These are phyloP conservation scores for Tetradesmus lagerheimii DNA, from an alignment of 139 green algal genomes.

Conservation along the genomic window DNA sequence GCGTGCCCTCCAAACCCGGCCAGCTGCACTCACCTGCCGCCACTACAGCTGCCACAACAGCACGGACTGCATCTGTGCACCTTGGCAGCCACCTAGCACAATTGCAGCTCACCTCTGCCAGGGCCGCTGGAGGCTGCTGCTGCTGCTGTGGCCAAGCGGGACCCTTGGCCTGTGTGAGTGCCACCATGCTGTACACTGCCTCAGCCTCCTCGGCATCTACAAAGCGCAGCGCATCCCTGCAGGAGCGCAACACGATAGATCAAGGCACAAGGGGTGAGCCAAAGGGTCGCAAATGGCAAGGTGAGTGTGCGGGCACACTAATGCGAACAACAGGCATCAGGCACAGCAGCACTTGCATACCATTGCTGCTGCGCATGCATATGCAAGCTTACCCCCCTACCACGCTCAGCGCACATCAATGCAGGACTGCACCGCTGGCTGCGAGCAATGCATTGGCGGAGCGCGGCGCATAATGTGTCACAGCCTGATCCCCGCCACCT, in stretches of 20 bases:
- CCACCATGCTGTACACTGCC: slow-evolving; percentile 50
- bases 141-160: neutral
- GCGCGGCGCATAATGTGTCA: neutral
- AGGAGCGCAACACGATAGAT: neutral
- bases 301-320: too few relatives aligned
- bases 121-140: neutral
- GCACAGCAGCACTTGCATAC: neutral
- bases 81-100: neutral
- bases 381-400: neutral
- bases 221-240: slow-evolving; percentile 39
- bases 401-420: neutral
- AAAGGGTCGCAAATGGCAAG: too few relatives aligned
- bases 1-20: too few relatives aligned
- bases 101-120: neutral
- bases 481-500: neutral
- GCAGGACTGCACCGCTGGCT: neutral
- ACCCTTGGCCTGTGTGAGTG: slow-evolving; percentile 18
- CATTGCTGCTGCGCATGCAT: neutral
- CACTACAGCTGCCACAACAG: neutral
- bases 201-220: slow-evolving; percentile 47
- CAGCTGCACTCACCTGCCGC: too few relatives aligned
- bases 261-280: too few relatives aligned
- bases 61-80: neutral
- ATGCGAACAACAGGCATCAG: neutral
- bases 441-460: neutral